Conservation (phyloP, 2,329 filamentous ascomycete genomes). For the Phymatotrichopsis omnivora region DNA sequence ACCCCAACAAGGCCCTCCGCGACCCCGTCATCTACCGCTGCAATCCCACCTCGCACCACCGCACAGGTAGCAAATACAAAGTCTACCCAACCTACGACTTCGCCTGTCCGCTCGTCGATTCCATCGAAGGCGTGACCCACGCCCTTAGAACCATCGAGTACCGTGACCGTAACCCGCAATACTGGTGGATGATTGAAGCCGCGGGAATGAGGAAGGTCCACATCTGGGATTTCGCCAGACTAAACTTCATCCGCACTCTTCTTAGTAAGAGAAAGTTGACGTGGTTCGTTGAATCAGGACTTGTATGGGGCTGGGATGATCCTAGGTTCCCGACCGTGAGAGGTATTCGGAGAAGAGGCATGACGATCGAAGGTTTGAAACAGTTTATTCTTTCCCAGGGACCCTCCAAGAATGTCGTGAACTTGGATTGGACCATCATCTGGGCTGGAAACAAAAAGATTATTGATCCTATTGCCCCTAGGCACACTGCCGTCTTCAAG, state of each 20-base stretch:
- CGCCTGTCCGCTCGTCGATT: slow-evolving; percentile 71
- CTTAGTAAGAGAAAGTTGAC: slow-evolving; percentile 79
- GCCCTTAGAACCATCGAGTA: slow-evolving; percentile 78
- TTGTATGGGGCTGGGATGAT: slow-evolving; percentile 77
- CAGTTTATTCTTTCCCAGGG: slow-evolving; percentile 81
- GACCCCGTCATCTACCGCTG: slow-evolving; percentile 97
- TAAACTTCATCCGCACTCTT: slow-evolving; percentile 76
- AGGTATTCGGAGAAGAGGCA: slow-evolving; percentile 65
- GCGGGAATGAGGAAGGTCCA: slow-evolving; percentile 65
- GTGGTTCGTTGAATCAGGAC: slow-evolving; percentile 66
- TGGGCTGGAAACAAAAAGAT: slow-evolving; percentile 70
- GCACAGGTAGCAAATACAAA: slow-evolving; percentile 70
- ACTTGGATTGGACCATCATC: slow-evolving; percentile 70
- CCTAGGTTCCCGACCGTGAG: slow-evolving; percentile 78
- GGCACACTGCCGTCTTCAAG: slow-evolving; percentile 62
- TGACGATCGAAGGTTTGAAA: slow-evolving; percentile 67
- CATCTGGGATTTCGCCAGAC: slow-evolving; percentile 75
- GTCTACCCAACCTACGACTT: slow-evolving; percentile 84
- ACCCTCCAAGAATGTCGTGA: slow-evolving; percentile 71
- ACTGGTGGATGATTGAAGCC: slow-evolving; percentile 73
- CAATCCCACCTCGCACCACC: slow-evolving; percentile 61
- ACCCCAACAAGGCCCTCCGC: slow-evolving; percentile 89
- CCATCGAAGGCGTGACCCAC: slow-evolving; percentile 71
- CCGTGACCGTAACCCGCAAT: slow-evolving; percentile 75
- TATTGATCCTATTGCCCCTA: slow-evolving; percentile 65